Evolutionary conservation across 169 alveolate species (phyloP), one percentile per base, ranked within the genome.

Genomic region (Babesia gibsoni): DNA sequence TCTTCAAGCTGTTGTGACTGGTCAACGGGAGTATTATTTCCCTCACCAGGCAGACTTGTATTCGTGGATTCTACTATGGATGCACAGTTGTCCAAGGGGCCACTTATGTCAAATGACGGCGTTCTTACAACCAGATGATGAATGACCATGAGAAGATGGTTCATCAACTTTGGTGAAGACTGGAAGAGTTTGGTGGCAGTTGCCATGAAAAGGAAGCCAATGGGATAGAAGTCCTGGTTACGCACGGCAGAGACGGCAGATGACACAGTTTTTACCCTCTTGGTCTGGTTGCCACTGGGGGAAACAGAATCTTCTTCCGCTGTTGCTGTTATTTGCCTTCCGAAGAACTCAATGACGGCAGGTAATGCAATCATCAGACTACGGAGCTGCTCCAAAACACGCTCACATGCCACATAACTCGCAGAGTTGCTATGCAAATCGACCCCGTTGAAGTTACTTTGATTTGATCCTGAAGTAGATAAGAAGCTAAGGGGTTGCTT

Each of bases 351-450:
- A 23, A 85, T 73, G 23, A 82, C 77, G 35, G 52, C 75, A 5
- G 92, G 92, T 6, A 81, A 36, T 14, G 92, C 88, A 52, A 86
- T 86, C 14, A 86, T 56, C 22, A 86, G 52, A 33, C 90, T 82
- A 23, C 88, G 80, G 35, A 86, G 67, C 64, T 86, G 92, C 67
- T 86, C 92, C 73, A 86, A 36, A 9, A 86, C 92, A 32, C 88
- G 67, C 48, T 86, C 92, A 20, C 85, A 82, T 22, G 89, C 73
- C 23, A 86, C 81, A 30, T 69, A 86, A 27, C 90, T 74, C 43
- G 87, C 67, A 7, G 70, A 59, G 12, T 50, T 49, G 30, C 45
- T 46, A 46, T 77, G 56, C 45, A 82, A 65, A 23, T 79, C 66
- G 37, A 68, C 59, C 18, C 58, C 66, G 10, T 65, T 65, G 54